Percentiles rank a stretch among this genome's conserved stretches.
phyloP scores from a whole-genome alignment of 768 basidiomycete genomes.

The Tylopilus felleus region DNA sequence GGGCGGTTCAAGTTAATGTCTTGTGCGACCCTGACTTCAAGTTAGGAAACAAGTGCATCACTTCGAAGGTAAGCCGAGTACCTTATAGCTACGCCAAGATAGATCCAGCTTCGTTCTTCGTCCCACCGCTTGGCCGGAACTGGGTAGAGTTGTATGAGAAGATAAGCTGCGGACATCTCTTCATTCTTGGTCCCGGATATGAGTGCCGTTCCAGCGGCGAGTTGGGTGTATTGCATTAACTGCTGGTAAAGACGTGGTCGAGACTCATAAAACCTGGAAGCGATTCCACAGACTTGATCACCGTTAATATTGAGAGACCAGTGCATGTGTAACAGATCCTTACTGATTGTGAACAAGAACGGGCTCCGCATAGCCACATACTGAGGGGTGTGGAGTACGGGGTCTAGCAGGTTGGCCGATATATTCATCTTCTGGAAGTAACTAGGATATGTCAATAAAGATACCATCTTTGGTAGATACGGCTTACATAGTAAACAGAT shows the following conservation, averaged over 20 bases:
- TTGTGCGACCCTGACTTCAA: constrained; percentile 65
- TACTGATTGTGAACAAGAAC: constrained; percentile 89
- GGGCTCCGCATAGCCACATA: constrained; percentile 79
- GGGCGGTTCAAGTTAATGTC: constrained; percentile 88
- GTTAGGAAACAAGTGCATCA: constrained; percentile 3
- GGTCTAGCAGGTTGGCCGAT: constrained; percentile 76
- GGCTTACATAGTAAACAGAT: constrained; percentile 66
- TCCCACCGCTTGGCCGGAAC: constrained; percentile 79
- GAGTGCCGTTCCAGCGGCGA: constrained; percentile 73
- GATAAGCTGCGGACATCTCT: constrained; percentile 83
- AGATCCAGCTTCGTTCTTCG: constrained; percentile 87
- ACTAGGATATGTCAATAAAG: constrained; percentile 34
- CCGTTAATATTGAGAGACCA: constrained; percentile 5
- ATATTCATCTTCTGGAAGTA: constrained; percentile 79
- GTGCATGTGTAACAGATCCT: constrained; percentile 34
- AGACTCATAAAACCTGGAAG: constrained; percentile 75
- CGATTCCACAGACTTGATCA: constrained; percentile 74
- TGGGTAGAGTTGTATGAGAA: constrained; percentile 73
- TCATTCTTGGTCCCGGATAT: constrained; percentile 77
- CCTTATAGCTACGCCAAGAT: constrained; percentile 87
- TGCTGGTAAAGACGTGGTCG: constrained; percentile 68
- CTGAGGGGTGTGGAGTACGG: constrained; percentile 79
- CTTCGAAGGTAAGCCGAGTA: constrained; percentile 26
- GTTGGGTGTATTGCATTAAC: constrained; percentile 71
- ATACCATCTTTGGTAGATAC: background rate